phyloP scores from a whole-genome alignment of 139 green algal species.

The Chlamydomonas asymmetrica region DNA sequence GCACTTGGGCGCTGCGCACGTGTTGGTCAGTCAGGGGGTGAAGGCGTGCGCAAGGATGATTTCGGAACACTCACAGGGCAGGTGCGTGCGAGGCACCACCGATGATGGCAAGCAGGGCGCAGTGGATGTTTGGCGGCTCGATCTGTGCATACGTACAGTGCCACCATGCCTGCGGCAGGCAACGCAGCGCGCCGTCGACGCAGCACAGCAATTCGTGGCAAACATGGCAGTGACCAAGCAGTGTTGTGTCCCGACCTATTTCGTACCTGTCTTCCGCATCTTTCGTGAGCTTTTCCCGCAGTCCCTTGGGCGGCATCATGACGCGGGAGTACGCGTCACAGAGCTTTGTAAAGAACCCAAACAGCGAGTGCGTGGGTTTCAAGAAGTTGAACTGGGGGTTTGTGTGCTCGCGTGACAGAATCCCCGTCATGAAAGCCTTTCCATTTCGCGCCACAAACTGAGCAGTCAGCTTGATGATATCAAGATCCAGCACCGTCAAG shows the following conservation, averaged over 20 bases:
- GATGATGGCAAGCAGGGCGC: no score
- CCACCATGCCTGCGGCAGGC: no score
- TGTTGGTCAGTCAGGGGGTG: no score
- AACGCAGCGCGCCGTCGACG: no score
- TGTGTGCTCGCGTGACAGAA: slow-evolving; percentile 79
- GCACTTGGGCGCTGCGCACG: slow-evolving; percentile 52
- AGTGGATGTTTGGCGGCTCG: no score
- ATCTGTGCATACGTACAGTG: no score
- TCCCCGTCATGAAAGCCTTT: slow-evolving; percentile 78
- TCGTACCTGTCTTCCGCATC: slow-evolving; percentile 74
- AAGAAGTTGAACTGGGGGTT: slow-evolving; percentile 94
- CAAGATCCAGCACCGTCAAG: slow-evolving; percentile 83
- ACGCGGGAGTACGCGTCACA: slow-evolving; percentile 92
- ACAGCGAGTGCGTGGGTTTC: slow-evolving; percentile 93
- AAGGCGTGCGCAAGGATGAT: no score
- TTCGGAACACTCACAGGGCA: no score
- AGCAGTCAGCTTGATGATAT: slow-evolving; percentile 94
- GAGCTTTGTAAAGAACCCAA: slow-evolving; percentile 92
- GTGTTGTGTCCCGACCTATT: no score
- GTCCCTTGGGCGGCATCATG: slow-evolving; percentile 88
- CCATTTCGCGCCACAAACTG: slow-evolving; percentile 96
- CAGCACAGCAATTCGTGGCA: no score
- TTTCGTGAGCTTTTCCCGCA: slow-evolving; percentile 59
- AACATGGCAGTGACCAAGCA: no score
- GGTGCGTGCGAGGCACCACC: no score